A percentile compares a stretch with the other conserved stretches of the same genome.
These are phyloP conservation scores for Arthrocladium fulminans DNA, from an alignment of 2,329 filamentous ascomycete genomes.

Conservation along the genomic window DNA sequence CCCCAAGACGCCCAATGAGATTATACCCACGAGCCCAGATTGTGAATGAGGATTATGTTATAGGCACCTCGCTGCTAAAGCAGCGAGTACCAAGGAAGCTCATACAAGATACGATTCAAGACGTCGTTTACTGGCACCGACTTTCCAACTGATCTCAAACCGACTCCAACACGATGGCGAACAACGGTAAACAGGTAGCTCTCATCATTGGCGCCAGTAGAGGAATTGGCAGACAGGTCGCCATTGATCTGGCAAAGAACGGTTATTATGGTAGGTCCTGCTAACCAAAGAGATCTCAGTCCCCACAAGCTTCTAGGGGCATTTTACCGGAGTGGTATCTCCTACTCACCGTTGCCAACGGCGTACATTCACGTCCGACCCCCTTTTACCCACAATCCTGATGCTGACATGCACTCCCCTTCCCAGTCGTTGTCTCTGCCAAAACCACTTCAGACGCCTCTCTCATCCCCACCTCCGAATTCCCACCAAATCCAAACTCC, in stretches of 20 bases:
- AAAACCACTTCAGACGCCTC: constrained; percentile 62
- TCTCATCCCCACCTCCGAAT: constrained; percentile 36
- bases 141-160: not conserved
- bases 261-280: constrained; percentile 56
- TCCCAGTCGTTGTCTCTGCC: constrained; percentile 63
- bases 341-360: not conserved
- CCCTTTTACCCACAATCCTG: too few relatives aligned
- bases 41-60: too few relatives aligned
- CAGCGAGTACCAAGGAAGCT: not conserved
- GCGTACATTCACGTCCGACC: not conserved
- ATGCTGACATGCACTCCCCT: not conserved
- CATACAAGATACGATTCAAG: not conserved
- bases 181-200: constrained; percentile 44
- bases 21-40: too few relatives aligned
- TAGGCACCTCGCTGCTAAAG: not conserved
- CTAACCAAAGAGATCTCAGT: not conserved
- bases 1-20: too few relatives aligned
- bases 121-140: not conserved
- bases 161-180: constrained; percentile 8
- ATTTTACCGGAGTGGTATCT: too few relatives aligned
- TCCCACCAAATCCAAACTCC: constrained; percentile 71
- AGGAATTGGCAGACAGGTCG: constrained; percentile 72
- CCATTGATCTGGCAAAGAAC: constrained; percentile 63
- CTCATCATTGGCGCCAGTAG: constrained; percentile 67
- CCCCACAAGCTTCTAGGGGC: too few relatives aligned